These are phyloP conservation scores for Cyphellophora europaea DNA, from an alignment of 2,329 filamentous ascomycete species.

Conservation along the genomic window DNA sequence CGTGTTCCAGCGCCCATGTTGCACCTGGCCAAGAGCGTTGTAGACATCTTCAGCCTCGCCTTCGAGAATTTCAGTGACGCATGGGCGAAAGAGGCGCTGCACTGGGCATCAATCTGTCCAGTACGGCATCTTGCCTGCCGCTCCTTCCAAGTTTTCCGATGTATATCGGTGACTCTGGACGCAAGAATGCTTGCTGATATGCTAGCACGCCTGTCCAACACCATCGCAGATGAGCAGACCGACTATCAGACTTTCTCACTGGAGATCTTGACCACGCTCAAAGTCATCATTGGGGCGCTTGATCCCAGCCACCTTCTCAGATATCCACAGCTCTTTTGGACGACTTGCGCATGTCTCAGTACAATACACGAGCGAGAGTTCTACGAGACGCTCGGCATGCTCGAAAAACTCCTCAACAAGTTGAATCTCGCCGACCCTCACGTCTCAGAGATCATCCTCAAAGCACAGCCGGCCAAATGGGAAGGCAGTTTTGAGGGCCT, in stretches of 20 bases:
- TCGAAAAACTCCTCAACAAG: conserved; percentile 76
- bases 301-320: conserved; percentile 68
- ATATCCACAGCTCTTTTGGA: conserved; percentile 98
- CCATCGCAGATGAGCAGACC: conserved; percentile 85
- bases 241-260: conserved; percentile 97
- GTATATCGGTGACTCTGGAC: conserved; percentile 81
- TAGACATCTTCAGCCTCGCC: conserved; percentile 73
- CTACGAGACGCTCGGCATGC: conserved; percentile 80
- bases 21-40: conserved; percentile 68
- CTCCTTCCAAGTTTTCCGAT: conserved; percentile 95
- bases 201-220: conserved; percentile 89
- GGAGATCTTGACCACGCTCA: conserved; percentile 91
- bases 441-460: conserved; percentile 61
- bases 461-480: conserved; percentile 78
- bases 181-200: conserved; percentile 95
- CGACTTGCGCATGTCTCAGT: conserved; percentile 88
- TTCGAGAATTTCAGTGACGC: conserved; percentile 82
- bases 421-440: conserved; percentile 65
- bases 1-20: conserved; percentile 86
- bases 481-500: conserved; percentile 81
- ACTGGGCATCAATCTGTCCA: conserved; percentile 94
- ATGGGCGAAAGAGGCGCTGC: conserved; percentile 82
- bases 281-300: conserved; percentile 80
- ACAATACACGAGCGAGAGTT: conserved; percentile 97
- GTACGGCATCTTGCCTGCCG: conserved; percentile 91